Percentiles rank a stretch among this genome's conserved stretches.
Conservation (phyloP, 768 basidiomycete species). For the Gloeopeniophorella convolvens region DNA sequence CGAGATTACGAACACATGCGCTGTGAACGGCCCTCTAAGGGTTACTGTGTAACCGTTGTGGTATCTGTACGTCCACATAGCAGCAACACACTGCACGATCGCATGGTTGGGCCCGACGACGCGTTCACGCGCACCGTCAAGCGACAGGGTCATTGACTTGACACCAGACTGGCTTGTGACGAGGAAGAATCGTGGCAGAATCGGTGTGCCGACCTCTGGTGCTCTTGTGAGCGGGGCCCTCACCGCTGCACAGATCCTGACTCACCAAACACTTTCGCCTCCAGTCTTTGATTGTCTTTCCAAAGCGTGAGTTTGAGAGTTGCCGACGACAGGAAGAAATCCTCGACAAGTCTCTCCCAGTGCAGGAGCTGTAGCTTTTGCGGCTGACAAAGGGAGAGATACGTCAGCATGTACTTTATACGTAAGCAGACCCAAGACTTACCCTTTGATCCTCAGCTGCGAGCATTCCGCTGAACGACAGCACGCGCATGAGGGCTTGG, state of each 20-base stretch:
- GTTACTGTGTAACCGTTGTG: constrained; percentile 73
- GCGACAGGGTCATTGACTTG: constrained; percentile 70
- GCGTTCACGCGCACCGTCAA: constrained; percentile 74
- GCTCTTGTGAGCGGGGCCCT: neutral
- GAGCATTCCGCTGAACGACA: constrained; percentile 66
- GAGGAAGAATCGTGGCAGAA: constrained; percentile 78
- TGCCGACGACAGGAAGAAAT: constrained; percentile 67
- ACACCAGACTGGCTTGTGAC: constrained; percentile 83
- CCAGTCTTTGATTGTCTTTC: constrained; percentile 74
- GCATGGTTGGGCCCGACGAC: constrained; percentile 37
- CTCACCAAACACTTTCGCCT: constrained; percentile 82
- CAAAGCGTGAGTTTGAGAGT: constrained; percentile 78
- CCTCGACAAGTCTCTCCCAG: constrained; percentile 60
- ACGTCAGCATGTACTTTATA: neutral
- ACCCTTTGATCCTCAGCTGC: constrained; percentile 46
- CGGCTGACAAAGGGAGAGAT: neutral
- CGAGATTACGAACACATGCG: constrained; percentile 43
- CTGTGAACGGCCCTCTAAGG: constrained; percentile 67
- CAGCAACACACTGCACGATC: constrained; percentile 64
- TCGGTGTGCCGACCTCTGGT: constrained; percentile 72
- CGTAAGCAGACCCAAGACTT: constrained; percentile 16
- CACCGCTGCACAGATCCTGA: constrained; percentile 8
- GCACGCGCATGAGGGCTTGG: constrained; percentile 55
- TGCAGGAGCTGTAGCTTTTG: constrained; percentile 60
- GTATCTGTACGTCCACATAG: constrained; percentile 80